Evolutionary conservation across 305 asterid species (phyloP).

Genomic region (Coffea humblotiana): DNA sequence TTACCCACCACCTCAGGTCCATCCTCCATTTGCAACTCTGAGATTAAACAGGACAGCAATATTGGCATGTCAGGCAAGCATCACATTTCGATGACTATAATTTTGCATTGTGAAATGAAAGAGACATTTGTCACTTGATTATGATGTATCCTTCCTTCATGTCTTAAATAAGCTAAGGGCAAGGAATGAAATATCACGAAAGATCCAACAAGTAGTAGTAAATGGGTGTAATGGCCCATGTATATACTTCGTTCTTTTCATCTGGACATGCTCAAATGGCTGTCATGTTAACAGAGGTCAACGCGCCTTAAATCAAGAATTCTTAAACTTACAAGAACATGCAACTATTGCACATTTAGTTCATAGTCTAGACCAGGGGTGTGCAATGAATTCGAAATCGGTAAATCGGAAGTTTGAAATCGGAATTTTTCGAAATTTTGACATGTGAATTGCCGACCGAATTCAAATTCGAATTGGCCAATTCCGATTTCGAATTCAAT

Average conservation of each 20-base stretch:
- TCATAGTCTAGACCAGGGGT: background rate
- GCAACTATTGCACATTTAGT: background rate
- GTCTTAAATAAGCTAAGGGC: background rate
- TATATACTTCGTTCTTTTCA: background rate
- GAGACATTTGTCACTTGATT: background rate
- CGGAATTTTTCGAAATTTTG: too few relatives aligned
- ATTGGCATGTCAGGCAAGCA: background rate
- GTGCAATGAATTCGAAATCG: too few relatives aligned
- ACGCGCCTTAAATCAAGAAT: background rate
- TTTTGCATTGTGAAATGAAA: background rate
- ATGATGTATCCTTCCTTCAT: background rate
- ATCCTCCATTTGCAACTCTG: slow-evolving; percentile 49
- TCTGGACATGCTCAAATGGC: background rate
- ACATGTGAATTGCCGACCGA: too few relatives aligned
- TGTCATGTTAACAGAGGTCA: background rate
- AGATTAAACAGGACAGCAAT: slow-evolving; percentile 6
- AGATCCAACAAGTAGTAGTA: background rate
- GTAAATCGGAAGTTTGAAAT: too few relatives aligned
- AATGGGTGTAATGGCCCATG: background rate
- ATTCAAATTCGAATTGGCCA: too few relatives aligned
- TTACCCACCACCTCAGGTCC: slow-evolving; percentile 35
- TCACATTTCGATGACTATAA: background rate
- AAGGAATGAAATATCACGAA: background rate
- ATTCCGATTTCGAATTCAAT: too few relatives aligned
- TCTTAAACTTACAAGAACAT: background rate